Evolutionary conservation across 2,329 filamentous ascomycete species (phyloP).

Genomic region (Exophiala calicioides): DNA sequence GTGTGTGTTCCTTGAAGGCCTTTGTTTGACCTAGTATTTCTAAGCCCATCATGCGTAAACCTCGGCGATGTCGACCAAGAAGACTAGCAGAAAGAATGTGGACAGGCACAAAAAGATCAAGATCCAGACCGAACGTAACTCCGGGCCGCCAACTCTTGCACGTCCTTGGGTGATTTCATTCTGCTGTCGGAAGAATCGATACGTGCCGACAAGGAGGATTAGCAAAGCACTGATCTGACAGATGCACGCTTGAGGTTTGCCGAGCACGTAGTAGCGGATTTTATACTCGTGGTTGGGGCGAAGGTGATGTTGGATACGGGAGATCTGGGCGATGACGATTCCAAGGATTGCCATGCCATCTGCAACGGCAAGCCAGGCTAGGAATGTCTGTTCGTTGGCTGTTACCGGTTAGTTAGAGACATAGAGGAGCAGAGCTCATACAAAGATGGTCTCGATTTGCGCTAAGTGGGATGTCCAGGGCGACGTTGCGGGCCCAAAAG

Average conservation of each 20-base stretch:
- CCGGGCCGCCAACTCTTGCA: not conserved
- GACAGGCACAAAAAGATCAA: not conserved
- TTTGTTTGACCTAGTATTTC: not conserved
- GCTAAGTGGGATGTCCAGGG: not conserved
- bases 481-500: conserved; percentile 9
- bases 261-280: conserved; percentile 8
- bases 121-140: not conserved
- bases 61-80: not conserved
- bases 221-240: conserved; percentile 51
- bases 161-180: conserved; percentile 47
- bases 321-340: conserved; percentile 21
- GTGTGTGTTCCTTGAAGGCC: too few relatives aligned
- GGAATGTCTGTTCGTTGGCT: conserved; percentile 25
- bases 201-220: conserved; percentile 50
- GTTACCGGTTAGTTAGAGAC: not conserved
- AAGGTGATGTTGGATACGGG: conserved; percentile 6
- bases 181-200: conserved; percentile 59
- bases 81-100: not conserved
- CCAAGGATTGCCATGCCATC: conserved; percentile 17
- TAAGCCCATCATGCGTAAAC: not conserved
- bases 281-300: conserved; percentile 21
- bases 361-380: conserved; percentile 17
- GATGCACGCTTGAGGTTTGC: conserved; percentile 35
- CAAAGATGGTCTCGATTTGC: conserved; percentile 10
- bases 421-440: not conserved